A percentile compares a stretch with the other conserved stretches of the same genome.
Conservation (phyloP, 2,329 filamentous ascomycete species). For the Aspergillus alliaceus region DNA sequence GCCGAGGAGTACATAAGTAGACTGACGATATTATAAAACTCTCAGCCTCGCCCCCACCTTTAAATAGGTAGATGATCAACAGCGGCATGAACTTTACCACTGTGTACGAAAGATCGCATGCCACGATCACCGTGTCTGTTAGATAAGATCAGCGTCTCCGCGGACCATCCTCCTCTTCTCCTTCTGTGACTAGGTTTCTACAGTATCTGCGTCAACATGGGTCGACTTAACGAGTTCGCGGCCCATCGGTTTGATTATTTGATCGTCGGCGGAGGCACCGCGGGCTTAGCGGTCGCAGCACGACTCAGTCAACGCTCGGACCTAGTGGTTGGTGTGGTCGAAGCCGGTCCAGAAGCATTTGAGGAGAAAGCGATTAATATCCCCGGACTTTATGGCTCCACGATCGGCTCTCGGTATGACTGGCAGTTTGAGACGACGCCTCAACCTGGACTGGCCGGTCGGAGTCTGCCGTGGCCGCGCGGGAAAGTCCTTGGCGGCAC, state of each 20-base stretch:
- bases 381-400: constrained; percentile 16
- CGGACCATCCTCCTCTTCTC: too few relatives aligned
- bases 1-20: too few relatives aligned
- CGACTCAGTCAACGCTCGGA: constrained; percentile 40
- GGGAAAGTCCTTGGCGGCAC: constrained; percentile 34
- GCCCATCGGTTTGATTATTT: constrained; percentile 23
- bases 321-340: constrained; percentile 47
- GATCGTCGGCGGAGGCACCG: constrained; percentile 54
- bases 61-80: too few relatives aligned
- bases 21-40: too few relatives aligned
- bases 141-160: too few relatives aligned
- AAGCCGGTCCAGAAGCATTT: constrained; percentile 40
- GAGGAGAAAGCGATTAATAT: constrained; percentile 27
- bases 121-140: too few relatives aligned
- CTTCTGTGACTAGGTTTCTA: too few relatives aligned
- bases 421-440: constrained; percentile 27
- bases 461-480: constrained; percentile 18
- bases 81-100: too few relatives aligned
- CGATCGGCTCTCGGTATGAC: background rate
- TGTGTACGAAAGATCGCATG: too few relatives aligned
- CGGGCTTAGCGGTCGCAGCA: constrained; percentile 47
- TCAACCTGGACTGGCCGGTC: constrained; percentile 21
- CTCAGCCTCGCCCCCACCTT: too few relatives aligned
- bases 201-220: too few relatives aligned
- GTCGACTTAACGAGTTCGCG: background rate